A percentile compares a stretch with the other conserved stretches of the same genome.
phyloP scores from a whole-genome alignment of 164 flowering plant species.

The Stephania yunnanensis region DNA sequence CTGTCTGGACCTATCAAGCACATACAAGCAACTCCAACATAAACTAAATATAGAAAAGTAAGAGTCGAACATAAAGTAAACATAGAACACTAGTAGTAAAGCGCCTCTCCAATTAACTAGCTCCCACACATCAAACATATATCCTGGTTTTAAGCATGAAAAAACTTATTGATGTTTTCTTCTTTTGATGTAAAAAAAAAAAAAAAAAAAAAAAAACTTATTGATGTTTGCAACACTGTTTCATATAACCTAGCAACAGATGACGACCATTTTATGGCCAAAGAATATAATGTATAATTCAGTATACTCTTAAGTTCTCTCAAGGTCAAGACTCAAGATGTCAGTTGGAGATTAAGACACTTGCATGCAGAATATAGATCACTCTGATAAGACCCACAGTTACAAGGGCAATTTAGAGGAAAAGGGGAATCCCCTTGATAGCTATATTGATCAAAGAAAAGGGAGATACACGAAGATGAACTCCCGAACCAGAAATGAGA shows the following conservation, averaged over 20 bases:
- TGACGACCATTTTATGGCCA: too few species aligned
- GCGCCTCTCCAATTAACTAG: neutral
- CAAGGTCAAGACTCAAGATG: too few species aligned
- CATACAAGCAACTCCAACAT: neutral
- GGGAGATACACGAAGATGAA: too few species aligned
- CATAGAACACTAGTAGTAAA: neutral
- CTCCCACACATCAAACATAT: neutral
- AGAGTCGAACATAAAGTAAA: neutral
- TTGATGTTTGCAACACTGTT: neutral
- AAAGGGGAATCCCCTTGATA: too few species aligned
- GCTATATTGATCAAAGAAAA: too few species aligned
- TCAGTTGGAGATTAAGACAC: neutral
- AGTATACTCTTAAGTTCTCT: neutral
- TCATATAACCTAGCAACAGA: neutral
- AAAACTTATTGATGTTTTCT: neutral
- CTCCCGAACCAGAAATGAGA: too few species aligned
- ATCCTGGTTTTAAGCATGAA: neutral
- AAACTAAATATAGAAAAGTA: neutral
- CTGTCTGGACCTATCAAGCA: neutral
- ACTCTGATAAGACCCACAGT: too few species aligned
- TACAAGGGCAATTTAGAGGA: too few species aligned
- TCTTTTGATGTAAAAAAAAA: too few species aligned
- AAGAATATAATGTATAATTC: neutral
- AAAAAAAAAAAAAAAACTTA: neutral
- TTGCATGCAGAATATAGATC: too few species aligned